Evolutionary conservation across 208 protist species (phyloP), one percentile per base, ranked within the genome.

Genomic region (Acanthamoeba divionensis): DNA sequence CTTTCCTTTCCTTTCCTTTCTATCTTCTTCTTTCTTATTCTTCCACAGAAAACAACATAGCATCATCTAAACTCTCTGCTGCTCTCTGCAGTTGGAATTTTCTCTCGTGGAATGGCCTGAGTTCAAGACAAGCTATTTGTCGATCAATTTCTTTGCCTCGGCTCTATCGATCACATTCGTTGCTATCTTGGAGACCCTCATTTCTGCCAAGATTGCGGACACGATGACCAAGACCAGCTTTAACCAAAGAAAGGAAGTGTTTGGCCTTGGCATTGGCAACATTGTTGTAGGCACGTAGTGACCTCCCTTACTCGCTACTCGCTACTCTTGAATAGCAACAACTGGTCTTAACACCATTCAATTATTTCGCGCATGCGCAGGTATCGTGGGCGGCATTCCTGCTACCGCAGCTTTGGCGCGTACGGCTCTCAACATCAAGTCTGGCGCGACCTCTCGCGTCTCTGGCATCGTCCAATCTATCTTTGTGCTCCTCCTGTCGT

Each of bases 391-490:
- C 21, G 90, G 71, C 45, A 91, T 91, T 31, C 90, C 90, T 18
- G 90, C 90, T 41, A 91, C 90, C 9, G 90, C 90, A 21, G 90
- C 90, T 29, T 44, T 91, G 26, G 90, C 90, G 12, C 90, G 90
- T 41, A 91, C 90, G 18, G 90, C 90, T 12, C 83, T 91, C 82
- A 91, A 91, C 90, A 91, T 91, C 65, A 91, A 91, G 29, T 85
- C 80, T 15, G 89, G 89, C 33, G 90, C 90, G 33, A 87, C 62
- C n/a, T 90, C 90, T 24, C 65, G 90, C 38, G 57, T 89, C 31
- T 52, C 90, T 33, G 80, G 57, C 65, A 62, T 91, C 62, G 6
- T 67, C 36, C 47, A 90, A 44, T 91, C 65, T 9, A 48, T 91
- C 33, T 60, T 80, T 24, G 90, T 91, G 54, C 55, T 91, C 31